phyloP scores from a whole-genome alignment of 1,284 basidiomycete species.

The Sanguinoderma infundibulare region DNA sequence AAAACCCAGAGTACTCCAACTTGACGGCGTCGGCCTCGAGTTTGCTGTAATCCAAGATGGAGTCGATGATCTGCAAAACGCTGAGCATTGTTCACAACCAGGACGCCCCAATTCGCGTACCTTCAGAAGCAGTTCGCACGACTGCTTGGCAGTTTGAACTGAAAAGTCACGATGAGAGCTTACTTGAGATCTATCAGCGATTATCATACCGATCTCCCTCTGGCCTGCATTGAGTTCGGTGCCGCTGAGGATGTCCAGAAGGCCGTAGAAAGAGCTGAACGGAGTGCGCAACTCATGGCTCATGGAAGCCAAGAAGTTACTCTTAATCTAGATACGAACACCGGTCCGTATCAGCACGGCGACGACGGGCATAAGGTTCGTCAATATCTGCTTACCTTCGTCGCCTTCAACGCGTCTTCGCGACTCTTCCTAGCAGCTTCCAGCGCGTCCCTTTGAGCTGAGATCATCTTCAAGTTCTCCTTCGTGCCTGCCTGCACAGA shows the following conservation, averaged over 20 bases:
- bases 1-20: conserved; percentile 65
- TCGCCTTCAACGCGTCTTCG: conserved; percentile 72
- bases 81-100: not conserved
- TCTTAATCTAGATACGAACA: conserved; percentile 57
- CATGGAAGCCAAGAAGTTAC: conserved; percentile 77
- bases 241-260: conserved; percentile 68
- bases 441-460: conserved; percentile 64
- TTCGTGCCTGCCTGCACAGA: conserved; percentile 72
- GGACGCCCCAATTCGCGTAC: conserved; percentile 35
- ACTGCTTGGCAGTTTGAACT: conserved; percentile 78
- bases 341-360: too few species aligned
- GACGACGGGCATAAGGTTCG: not conserved
- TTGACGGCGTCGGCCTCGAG: conserved; percentile 74
- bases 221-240: conserved; percentile 70
- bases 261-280: conserved; percentile 76
- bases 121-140: conserved; percentile 71
- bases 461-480: conserved; percentile 77
- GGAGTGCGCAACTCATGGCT: conserved; percentile 74
- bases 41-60: conserved; percentile 76
- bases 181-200: not conserved
- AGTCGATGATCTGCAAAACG: conserved; percentile 65
- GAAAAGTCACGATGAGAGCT: not conserved
- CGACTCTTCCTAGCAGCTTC: conserved; percentile 69
- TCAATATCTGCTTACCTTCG: conserved; percentile 49
- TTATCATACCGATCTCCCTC: conserved; percentile 60